These are phyloP conservation scores for Talaromyces thailandensis DNA, from an alignment of 495 filamentous ascomycete genomes.

Conservation along the genomic window DNA sequence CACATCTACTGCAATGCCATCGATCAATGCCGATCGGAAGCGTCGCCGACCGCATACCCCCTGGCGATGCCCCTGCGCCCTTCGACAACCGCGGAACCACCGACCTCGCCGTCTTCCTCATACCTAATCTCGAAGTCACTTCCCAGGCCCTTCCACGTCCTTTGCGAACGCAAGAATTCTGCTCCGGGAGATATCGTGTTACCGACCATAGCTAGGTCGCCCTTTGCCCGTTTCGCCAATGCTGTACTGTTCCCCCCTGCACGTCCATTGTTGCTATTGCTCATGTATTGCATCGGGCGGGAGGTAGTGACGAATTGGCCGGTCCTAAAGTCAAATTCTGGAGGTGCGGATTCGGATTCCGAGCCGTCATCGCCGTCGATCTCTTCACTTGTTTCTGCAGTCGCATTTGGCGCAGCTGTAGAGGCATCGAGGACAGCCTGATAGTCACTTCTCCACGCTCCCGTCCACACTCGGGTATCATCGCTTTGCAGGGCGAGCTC, in stretches of 20 bases:
- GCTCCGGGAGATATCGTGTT: slow-evolving; percentile 83
- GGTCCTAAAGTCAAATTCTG: slow-evolving; percentile 86
- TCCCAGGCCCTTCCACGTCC: slow-evolving; percentile 88
- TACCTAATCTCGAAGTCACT: slow-evolving; percentile 71
- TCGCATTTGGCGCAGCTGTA: slow-evolving; percentile 15
- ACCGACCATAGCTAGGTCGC: slow-evolving; percentile 67
- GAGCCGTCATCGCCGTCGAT: slow-evolving; percentile 37
- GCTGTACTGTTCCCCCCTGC: slow-evolving; percentile 28
- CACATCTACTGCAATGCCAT: slow-evolving; percentile 4
- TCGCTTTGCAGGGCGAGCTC: slow-evolving; percentile 63
- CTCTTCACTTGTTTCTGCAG: slow-evolving; percentile 9
- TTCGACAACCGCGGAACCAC: slow-evolving; percentile 58
- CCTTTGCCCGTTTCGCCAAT: slow-evolving; percentile 52
- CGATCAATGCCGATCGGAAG: slow-evolving; percentile 25
- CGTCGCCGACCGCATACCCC: slow-evolving; percentile 72
- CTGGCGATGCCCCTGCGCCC: slow-evolving; percentile 84
- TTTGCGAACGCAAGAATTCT: slow-evolving; percentile 69
- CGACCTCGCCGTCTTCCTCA: slow-evolving; percentile 44
- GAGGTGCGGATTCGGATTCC: slow-evolving; percentile 62
- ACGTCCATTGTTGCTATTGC: slow-evolving; percentile 20
- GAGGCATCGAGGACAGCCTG: slow-evolving; percentile 40
- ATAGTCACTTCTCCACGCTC: slow-evolving; percentile 69
- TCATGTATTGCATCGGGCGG: slow-evolving; percentile 59
- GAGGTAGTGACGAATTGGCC: slow-evolving; percentile 77
- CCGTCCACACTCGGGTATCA: slow-evolving; percentile 62